phyloP scores from a whole-genome alignment of 2,329 filamentous ascomycete genomes.

The Cordyceps javanica region DNA sequence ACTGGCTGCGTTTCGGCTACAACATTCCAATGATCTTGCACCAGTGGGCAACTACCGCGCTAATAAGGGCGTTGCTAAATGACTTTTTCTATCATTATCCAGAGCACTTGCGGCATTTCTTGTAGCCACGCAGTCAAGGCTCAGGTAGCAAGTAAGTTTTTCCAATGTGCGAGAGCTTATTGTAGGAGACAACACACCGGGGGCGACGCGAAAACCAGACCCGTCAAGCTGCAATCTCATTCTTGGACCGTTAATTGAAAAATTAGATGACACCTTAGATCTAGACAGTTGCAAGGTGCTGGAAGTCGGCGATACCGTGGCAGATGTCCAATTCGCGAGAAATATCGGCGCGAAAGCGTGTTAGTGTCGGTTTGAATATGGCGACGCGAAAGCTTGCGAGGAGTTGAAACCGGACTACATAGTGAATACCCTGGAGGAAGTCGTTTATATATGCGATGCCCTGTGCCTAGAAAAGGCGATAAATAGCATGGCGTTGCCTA shows the following conservation, averaged over 20 bases:
- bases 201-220: conserved; percentile 15
- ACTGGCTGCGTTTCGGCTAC: no score
- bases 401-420: conserved; percentile 8
- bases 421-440: not conserved
- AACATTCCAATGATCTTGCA: no score
- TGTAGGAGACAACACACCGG: conserved; percentile 16
- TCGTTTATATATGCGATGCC: no score
- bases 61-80: no score
- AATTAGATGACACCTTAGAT: not conserved
- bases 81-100: no score
- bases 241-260: conserved; percentile 11
- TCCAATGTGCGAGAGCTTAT: no score
- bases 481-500: no score
- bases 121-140: no score
- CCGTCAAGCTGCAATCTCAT: conserved; percentile 12
- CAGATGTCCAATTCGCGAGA: conserved; percentile 14
- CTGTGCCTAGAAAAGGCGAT: no score
- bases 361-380: conserved; percentile 12
- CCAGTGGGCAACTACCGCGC: no score
- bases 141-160: no score
- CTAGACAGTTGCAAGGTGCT: conserved; percentile 10
- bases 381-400: not conserved
- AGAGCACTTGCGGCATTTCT: no score
- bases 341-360: conserved; percentile 15
- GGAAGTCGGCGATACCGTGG: conserved; percentile 15